These are phyloP conservation scores for Globisporangium perplexum DNA, from an alignment of 352 stramenopile genomes.

Conservation along the genomic window DNA sequence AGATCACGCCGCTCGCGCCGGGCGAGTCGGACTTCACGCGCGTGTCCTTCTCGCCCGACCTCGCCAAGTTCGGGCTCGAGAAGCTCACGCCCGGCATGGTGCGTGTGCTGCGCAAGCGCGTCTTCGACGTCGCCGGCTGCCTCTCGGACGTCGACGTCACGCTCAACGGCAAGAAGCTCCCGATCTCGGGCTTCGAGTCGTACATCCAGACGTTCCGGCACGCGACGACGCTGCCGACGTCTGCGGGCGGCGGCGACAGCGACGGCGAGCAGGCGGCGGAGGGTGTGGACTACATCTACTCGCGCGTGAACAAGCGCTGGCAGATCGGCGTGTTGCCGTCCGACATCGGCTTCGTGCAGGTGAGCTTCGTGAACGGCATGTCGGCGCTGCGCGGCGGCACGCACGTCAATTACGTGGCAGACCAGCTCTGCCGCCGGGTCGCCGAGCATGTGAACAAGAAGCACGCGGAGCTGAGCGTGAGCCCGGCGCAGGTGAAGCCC, in stretches of 20 bases:
- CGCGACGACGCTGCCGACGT: constrained; percentile 32
- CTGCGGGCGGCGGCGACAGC: constrained; percentile 44
- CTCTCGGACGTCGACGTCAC: constrained; percentile 92
- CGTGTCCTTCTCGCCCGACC: constrained; percentile 97
- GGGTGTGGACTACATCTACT: constrained; percentile 86
- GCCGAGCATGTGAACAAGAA: constrained; percentile 96
- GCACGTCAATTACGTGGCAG: constrained; percentile 91
- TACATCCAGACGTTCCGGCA: constrained; percentile 91
- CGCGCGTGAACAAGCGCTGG: constrained; percentile 94
- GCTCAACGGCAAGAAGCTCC: constrained; percentile 85
- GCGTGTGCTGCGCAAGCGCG: constrained; percentile 93
- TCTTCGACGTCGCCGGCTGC: constrained; percentile 98
- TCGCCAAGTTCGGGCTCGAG: constrained; percentile 95
- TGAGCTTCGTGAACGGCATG: constrained; percentile 99
- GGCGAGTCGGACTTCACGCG: constrained; percentile 93
- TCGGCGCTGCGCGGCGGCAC: constrained; percentile 95
- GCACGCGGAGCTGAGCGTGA: constrained; percentile 91
- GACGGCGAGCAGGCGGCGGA: too few species aligned
- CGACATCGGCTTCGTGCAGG: constrained; percentile 92
- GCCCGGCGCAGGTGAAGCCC: constrained; percentile 94
- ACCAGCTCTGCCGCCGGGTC: constrained; percentile 84
- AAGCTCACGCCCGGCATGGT: constrained; percentile 93
- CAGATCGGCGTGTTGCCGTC: constrained; percentile 91
- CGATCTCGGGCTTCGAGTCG: constrained; percentile 95
- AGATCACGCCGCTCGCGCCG: constrained; percentile 73